Evolutionary conservation across 495 filamentous ascomycete genomes (phyloP), one percentile per base, ranked within the genome.

Genomic region (Hyaloscypha variabilis): DNA sequence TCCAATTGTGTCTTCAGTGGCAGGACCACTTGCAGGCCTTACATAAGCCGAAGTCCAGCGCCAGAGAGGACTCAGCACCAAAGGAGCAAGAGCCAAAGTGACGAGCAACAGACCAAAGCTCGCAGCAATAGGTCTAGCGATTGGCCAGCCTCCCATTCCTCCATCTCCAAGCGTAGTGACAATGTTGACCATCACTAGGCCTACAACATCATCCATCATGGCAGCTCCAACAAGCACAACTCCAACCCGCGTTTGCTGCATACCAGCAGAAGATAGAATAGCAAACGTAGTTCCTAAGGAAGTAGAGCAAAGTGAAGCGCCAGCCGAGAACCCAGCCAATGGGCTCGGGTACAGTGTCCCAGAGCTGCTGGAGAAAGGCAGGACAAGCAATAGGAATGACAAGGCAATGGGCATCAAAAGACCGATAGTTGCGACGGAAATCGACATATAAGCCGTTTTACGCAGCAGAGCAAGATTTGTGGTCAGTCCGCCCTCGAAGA

Each of bases 121-220:
- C n/a, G 72, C 70, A 24, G 67, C 72, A 31, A 75, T 67, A 11
- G 76, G 73, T 36, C 75, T 51, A 8, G 64, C 69, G 53, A 76
- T 67, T 6, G 65, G 55, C 58, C 61, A 70, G 2, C 63, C 71
- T 59, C 69, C 39, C 10, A 36, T 67, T 11, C 63, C 63, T 30
- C 63, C 71, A 13, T 52, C 62, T 10, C 83, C 82, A 25, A 84
- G 74, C 14, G 77, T 78, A 8, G 81, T 76, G 14, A 77, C 60
- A 46, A 87, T 78, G 19, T 91, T 86, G 23, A 92, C 87, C 83
- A 94, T 89, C 1, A 95, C 83, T n/a, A 95, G 75, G 0, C 91
- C 91, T 19, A 90, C 82, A 1, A 95, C 89, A 77, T 94, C 92
- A 74, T 95, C 92, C 69, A 96, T 81, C 83, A 95, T 90, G 23